phyloP scores from a whole-genome alignment of 106 monocot species.

The Amphibolis antarctica region DNA sequence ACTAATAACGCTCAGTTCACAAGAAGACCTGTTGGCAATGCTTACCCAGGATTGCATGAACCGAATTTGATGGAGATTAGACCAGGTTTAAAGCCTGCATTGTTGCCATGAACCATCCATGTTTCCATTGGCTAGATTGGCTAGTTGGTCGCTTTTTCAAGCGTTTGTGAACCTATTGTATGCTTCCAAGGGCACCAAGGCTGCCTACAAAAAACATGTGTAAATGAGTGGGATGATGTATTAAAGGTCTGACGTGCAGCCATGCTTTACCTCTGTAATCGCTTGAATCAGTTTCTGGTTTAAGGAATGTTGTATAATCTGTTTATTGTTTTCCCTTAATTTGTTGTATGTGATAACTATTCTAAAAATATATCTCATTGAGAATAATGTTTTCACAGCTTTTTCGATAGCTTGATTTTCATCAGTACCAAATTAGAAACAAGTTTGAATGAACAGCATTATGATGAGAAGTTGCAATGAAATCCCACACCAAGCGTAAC shows the following conservation, averaged over 20 bases:
- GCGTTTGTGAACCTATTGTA: background rate
- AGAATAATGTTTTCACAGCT: background rate
- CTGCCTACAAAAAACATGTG: background rate
- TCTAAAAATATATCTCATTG: background rate
- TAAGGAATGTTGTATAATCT: background rate
- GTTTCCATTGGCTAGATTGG: background rate
- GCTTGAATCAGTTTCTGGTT: background rate
- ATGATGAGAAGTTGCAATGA: too few species aligned
- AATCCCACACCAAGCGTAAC: too few species aligned
- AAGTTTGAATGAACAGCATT: too few species aligned
- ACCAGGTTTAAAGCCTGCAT: background rate
- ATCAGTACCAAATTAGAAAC: too few species aligned
- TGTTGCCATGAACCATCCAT: background rate
- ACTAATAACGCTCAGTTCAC: background rate
- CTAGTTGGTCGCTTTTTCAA: background rate
- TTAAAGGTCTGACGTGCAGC: background rate
- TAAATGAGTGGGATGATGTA: background rate
- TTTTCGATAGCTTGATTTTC: background rate
- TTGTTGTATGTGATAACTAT: background rate
- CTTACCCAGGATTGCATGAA: too few species aligned
- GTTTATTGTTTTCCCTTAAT: background rate
- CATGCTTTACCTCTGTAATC: too few species aligned
- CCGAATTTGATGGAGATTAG: background rate
- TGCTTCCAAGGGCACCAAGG: background rate
- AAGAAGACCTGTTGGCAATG: background rate